phyloP scores from a whole-genome alignment of 2,329 filamentous ascomycete genomes.

The Pseudogymnoascus pannorum region DNA sequence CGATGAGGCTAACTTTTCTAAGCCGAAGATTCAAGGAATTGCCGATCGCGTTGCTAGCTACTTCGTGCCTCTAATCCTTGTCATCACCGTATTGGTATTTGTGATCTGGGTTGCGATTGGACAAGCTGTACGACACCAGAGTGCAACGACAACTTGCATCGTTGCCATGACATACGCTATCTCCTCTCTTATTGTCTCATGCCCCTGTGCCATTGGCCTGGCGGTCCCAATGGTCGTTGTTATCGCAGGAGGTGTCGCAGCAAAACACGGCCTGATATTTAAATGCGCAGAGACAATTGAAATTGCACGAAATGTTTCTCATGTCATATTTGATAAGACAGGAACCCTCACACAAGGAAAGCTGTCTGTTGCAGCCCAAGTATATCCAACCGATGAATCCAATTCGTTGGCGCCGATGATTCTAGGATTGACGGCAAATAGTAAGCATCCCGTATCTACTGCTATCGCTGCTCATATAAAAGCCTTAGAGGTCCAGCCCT shows the following conservation, averaged over 20 bases:
- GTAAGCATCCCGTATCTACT: slow-evolving; percentile 22
- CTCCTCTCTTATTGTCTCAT: slow-evolving; percentile 66
- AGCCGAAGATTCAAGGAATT: slow-evolving; percentile 60
- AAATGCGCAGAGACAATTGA: slow-evolving; percentile 60
- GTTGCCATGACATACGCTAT: slow-evolving; percentile 65
- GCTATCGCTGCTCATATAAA: neutral
- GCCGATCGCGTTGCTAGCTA: slow-evolving; percentile 61
- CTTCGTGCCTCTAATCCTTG: slow-evolving; percentile 61
- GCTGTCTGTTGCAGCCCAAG: slow-evolving; percentile 34
- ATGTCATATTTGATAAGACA: slow-evolving; percentile 76
- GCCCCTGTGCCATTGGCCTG: slow-evolving; percentile 68
- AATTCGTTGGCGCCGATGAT: slow-evolving; percentile 22
- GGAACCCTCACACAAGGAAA: slow-evolving; percentile 62
- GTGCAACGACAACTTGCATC: slow-evolving; percentile 43
- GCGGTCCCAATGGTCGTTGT: slow-evolving; percentile 70
- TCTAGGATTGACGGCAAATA: slow-evolving; percentile 29
- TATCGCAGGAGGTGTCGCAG: slow-evolving; percentile 60
- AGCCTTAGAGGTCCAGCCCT: neutral
- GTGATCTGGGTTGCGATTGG: slow-evolving; percentile 59
- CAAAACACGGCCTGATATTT: slow-evolving; percentile 59
- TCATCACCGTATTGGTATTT: slow-evolving; percentile 53
- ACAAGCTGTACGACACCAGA: slow-evolving; percentile 31
- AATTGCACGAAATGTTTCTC: slow-evolving; percentile 48
- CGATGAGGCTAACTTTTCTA: slow-evolving; percentile 60
- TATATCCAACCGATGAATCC: too few relatives aligned